Evolutionary conservation across 495 filamentous ascomycete genomes (phyloP).

Genomic region (Trichodelitschia bisporula): DNA sequence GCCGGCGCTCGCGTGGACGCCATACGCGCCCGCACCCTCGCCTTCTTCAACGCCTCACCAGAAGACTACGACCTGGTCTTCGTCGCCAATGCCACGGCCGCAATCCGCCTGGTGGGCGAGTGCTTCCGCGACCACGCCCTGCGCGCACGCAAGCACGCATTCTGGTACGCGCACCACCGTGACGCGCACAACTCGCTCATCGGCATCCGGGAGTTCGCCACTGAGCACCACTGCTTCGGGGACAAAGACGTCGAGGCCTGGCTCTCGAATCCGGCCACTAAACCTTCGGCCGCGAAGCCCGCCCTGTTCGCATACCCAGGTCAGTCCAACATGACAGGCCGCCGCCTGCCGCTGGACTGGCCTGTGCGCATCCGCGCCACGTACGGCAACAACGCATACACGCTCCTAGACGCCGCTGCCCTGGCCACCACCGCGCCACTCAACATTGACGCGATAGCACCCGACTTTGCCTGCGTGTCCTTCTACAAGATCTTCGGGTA

Average conservation of each 20-base stretch:
- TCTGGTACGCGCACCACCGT: conserved; percentile 54
- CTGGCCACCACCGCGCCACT: conserved; percentile 40
- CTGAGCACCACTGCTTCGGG: conserved; percentile 26
- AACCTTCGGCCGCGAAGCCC: too few relatives aligned
- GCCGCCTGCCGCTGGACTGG: conserved; percentile 40
- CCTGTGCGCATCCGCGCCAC: conserved; percentile 13
- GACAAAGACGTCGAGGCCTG: conserved; percentile 43
- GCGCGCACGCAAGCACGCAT: conserved; percentile 16
- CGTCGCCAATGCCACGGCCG: conserved; percentile 41
- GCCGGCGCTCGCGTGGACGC: conserved; percentile 34
- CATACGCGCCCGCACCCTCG: conserved; percentile 29
- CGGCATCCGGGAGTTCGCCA: conserved; percentile 37
- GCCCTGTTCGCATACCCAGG: conserved; percentile 54
- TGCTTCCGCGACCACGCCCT: conserved; percentile 30
- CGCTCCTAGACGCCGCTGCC: conserved; percentile 49
- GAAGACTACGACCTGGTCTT: conserved; percentile 45
- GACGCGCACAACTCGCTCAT: conserved; percentile 55
- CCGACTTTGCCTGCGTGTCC: conserved; percentile 47
- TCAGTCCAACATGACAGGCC: conserved; percentile 59
- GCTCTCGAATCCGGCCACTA: conserved; percentile 28
- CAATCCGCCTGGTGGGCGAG: conserved; percentile 45
- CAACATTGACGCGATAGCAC: conserved; percentile 31
- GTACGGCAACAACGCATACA: conserved; percentile 23
- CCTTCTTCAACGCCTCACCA: conserved; percentile 36
- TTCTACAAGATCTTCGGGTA: conserved; percentile 75